A percentile compares a stretch with the other conserved stretches of the same genome.
phyloP scores from a whole-genome alignment of 192 early-diverging fungal genomes.

The Mortierella claussenii region DNA sequence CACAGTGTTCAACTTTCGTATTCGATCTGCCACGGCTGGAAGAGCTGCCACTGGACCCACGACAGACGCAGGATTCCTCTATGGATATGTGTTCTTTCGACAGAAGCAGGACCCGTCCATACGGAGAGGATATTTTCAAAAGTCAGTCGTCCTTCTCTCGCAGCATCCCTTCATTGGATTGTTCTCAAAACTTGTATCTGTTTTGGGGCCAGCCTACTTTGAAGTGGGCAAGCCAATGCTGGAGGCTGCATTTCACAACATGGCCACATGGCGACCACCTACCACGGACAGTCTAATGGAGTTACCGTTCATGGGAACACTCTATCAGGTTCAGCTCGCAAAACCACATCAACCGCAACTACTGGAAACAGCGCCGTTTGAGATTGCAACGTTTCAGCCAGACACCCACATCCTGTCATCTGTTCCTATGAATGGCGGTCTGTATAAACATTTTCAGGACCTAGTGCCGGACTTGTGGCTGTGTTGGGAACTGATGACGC shows the following conservation, averaged over 20 bases:
- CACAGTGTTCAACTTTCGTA: constrained; percentile 77
- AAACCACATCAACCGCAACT: constrained; percentile 74
- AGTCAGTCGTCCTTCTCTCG: constrained; percentile 87
- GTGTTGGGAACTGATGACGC: constrained; percentile 94
- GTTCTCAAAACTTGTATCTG: constrained; percentile 77
- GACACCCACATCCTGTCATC: constrained; percentile 79
- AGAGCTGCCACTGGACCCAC: constrained; percentile 65
- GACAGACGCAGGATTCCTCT: constrained; percentile 68
- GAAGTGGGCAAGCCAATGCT: constrained; percentile 79
- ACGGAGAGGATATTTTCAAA: constrained; percentile 93
- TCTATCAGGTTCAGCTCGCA: constrained; percentile 76
- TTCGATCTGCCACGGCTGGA: constrained; percentile 67
- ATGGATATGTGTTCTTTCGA: constrained; percentile 96
- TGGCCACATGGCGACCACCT: constrained; percentile 77
- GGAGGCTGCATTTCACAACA: constrained; percentile 83
- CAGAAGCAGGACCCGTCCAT: constrained; percentile 89
- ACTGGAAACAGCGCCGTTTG: constrained; percentile 76
- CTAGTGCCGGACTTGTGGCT: constrained; percentile 86
- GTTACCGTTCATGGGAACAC: constrained; percentile 75
- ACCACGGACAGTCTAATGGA: constrained; percentile 74
- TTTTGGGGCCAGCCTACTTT: constrained; percentile 86
- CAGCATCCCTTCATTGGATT: constrained; percentile 92
- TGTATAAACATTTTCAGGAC: constrained; percentile 83
- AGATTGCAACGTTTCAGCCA: constrained; percentile 71
- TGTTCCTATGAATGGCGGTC: constrained; percentile 66